Conservation (phyloP, 192 early-diverging fungal genomes). For the Radiomyces spectabilis region DNA sequence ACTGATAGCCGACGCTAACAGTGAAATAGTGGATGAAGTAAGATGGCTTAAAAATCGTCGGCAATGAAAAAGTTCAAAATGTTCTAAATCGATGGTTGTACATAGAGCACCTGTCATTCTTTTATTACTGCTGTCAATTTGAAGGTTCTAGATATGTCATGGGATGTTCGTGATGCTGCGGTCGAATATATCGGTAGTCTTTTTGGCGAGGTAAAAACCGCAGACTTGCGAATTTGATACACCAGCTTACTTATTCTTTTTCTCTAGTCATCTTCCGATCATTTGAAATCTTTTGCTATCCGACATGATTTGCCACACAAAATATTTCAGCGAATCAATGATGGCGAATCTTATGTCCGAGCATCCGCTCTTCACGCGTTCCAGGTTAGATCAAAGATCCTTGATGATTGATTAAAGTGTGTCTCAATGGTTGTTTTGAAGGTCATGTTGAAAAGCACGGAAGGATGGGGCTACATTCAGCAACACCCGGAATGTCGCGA, state of each 20-base stretch:
- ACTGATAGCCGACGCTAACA: no score
- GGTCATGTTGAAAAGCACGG: constrained; percentile 31
- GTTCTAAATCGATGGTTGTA: no score
- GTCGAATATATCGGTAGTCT: constrained; percentile 41
- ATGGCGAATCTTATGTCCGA: constrained; percentile 46
- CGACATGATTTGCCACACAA: constrained; percentile 26
- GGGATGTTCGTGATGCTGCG: constrained; percentile 45
- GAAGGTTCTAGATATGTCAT: constrained; percentile 37
- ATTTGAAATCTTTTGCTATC: constrained; percentile 31
- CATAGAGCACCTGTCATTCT: constrained; percentile 2
- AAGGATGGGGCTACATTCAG: constrained; percentile 45
- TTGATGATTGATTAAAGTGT: neutral
- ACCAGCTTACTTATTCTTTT: neutral
- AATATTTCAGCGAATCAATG: constrained; percentile 33
- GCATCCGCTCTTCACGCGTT: constrained; percentile 37
- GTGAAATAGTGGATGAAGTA: no score
- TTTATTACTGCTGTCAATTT: constrained; percentile 27
- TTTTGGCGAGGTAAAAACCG: constrained; percentile 13
- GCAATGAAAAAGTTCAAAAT: no score
- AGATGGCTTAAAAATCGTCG: no score
- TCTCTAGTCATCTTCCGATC: neutral
- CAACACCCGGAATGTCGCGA: constrained; percentile 20
- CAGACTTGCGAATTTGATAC: neutral
- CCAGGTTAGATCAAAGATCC: constrained; percentile 13
- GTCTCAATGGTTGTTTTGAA: neutral